These are phyloP conservation scores for Betula pendula DNA, from an alignment of 306 rosid species.

Conservation along the genomic window DNA sequence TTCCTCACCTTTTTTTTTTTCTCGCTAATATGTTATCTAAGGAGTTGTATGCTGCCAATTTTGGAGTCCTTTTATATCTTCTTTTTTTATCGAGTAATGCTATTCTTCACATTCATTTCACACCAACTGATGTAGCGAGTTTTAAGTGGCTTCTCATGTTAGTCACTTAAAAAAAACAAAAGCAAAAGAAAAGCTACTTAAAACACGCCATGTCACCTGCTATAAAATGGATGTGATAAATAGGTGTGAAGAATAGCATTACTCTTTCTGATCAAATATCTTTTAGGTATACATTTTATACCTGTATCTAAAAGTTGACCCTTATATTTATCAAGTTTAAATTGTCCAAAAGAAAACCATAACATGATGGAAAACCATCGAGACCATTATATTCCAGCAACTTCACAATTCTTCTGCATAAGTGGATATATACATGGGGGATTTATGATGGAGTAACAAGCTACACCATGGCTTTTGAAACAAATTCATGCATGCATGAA, in stretches of 20 bases:
- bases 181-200: too few species aligned
- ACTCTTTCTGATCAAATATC: background rate
- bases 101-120: too few species aligned
- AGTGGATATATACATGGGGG: background rate
- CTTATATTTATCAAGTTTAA: background rate
- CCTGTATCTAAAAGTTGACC: background rate
- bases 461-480: constrained; percentile 16
- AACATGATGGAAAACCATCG: background rate
- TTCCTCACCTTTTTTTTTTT: constrained; percentile 20
- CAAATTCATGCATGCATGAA: background rate
- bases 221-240: too few species aligned
- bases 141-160: too few species aligned
- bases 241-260: too few species aligned
- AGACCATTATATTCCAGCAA: background rate
- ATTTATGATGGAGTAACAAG: constrained; percentile 18
- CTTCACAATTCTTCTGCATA: constrained; percentile 6
- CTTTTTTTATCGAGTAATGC: too few species aligned
- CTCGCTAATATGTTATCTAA: background rate
- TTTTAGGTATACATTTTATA: background rate
- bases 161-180: too few species aligned
- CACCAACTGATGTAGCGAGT: too few species aligned
- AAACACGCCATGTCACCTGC: too few species aligned
- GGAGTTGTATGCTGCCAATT: background rate
- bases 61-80: background rate
- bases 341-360: background rate